Evolutionary conservation across 1,284 basidiomycete species (phyloP), one percentile per base, ranked within the genome.

Genomic region (Ceratobasidium sp.): DNA sequence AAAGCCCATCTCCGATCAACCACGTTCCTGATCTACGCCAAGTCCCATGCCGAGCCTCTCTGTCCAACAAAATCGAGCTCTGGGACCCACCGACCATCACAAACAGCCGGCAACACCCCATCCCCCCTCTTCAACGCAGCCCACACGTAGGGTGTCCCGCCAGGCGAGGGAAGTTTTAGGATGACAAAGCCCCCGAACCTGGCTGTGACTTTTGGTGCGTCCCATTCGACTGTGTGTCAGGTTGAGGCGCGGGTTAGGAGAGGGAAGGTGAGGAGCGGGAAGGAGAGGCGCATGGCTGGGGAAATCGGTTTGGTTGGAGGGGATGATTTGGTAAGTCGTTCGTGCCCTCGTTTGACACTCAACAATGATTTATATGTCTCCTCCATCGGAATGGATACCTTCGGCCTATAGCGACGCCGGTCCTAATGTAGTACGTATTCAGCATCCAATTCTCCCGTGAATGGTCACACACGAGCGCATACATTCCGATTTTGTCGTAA

Each of bases 221-320:
- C 81, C 82, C 82, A 83, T 79, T 83, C 82, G 23, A 82, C 82
- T 8, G 82, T 82, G 71, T 82, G 82, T 82, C 82, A 83, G 60
- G 81, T 77, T 7, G 79, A 79, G 15, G 80, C 82, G 74, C 79
- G 2, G 42, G 73, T 49, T 11, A 67, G 17, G 31, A 67, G 65
- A 6, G 65, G 47, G 17, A 67, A 31, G 8, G 47, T 13, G 20
- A 67, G 65, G 2, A 63, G n/a, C 1, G 65, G 28, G 11, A 67
- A 33, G 13, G 28, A 15, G 15, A 67, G 17, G n/a, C 47, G 65
- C 65, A 67, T 67, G 10, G 39, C 49, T 45, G 10, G 42, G 17
- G 17, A 45, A 45, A 8, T 7, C 8, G 42, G 47, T 7, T 51
- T 51, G 11, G 5, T 51, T 20, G 11, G 4, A 10, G 53, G 17